A percentile compares a stretch with the other conserved stretches of the same genome.
Conservation (phyloP, 306 rosid genomes). For the Quercus glauca region DNA sequence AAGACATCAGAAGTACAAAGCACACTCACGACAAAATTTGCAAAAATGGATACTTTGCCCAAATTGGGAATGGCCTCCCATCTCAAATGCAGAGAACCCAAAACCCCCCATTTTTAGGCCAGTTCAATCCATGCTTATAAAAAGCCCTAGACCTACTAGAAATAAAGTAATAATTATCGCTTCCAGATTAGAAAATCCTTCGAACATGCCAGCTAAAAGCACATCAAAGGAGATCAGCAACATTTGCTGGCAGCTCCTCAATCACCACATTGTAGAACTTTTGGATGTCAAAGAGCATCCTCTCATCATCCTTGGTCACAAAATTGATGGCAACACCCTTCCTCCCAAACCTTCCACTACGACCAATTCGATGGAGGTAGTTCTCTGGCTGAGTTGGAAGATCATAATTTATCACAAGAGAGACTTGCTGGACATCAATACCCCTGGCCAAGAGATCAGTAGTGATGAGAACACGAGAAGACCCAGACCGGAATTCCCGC, state of each 20-base stretch:
- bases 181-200: slow-evolving; percentile 32
- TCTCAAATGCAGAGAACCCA: slow-evolving; percentile 22
- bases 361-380: slow-evolving; percentile 70
- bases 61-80: slow-evolving; percentile 28
- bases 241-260: slow-evolving; percentile 72
- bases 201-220: slow-evolving; percentile 23
- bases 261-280: slow-evolving; percentile 58
- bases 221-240: slow-evolving; percentile 65
- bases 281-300: slow-evolving; percentile 63
- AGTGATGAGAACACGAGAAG: slow-evolving; percentile 68
- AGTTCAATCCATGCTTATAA: slow-evolving; percentile 26
- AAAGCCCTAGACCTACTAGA: slow-evolving; percentile 31
- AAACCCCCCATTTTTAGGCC: slow-evolving; percentile 16
- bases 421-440: slow-evolving; percentile 70
- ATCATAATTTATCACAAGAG: slow-evolving; percentile 63
- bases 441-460: slow-evolving; percentile 74
- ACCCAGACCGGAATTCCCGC: slow-evolving; percentile 78
- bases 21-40: slow-evolving; percentile 42
- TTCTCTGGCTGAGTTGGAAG: slow-evolving; percentile 76
- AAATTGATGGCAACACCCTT: slow-evolving; percentile 76
- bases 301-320: slow-evolving; percentile 59
- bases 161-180: slow-evolving; percentile 21
- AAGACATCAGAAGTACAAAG: slow-evolving; percentile 29
- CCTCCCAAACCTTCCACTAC: slow-evolving; percentile 68
- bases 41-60: slow-evolving; percentile 26